Percentiles rank a stretch among this genome's conserved stretches.
Conservation (phyloP, 2,329 filamentous ascomycete species). For the Colletotrichum phormii region DNA sequence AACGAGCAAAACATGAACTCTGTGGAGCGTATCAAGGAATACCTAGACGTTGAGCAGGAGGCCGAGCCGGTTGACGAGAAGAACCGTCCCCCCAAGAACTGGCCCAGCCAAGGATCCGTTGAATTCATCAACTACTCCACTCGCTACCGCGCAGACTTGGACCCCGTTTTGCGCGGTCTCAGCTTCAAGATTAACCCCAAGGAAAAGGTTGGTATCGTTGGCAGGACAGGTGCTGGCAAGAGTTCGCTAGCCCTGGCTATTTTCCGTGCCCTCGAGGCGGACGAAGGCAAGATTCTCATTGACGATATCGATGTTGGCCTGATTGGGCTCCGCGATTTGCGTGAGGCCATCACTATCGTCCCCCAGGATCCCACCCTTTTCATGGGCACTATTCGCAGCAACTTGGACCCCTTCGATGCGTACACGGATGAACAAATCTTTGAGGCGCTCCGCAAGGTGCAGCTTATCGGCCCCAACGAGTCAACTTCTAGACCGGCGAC, state of each 20-base stretch:
- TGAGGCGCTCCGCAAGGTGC: conserved; percentile 85
- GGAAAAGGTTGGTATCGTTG: conserved; percentile 97
- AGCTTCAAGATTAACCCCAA: conserved; percentile 86
- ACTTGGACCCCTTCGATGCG: conserved; percentile 90
- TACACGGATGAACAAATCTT: conserved; percentile 95
- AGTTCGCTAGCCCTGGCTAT: conserved; percentile 93
- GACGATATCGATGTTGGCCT: conserved; percentile 90
- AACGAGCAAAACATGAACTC: conserved; percentile 99
- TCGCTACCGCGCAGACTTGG: conserved; percentile 87
- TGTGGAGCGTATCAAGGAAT: conserved; percentile 97
- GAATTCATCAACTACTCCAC: conserved; percentile 93
- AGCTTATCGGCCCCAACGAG: conserved; percentile 79
- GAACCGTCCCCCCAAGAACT: conserved; percentile 80
- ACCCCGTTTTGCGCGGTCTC: conserved; percentile 85
- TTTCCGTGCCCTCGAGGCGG: conserved; percentile 93
- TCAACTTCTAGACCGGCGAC: conserved; percentile 41
- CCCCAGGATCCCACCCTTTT: conserved; percentile 97
- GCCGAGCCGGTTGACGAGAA: conserved; percentile 82
- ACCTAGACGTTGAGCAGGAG: conserved; percentile 95
- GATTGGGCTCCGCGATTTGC: conserved; percentile 93
- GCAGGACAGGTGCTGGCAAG: conserved; percentile 95
- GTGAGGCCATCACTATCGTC: conserved; percentile 95
- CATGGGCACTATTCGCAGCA: conserved; percentile 89
- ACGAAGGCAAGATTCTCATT: conserved; percentile 88
- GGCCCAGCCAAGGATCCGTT: conserved; percentile 87